Conservation (phyloP, 2,329 filamentous ascomycete species). For the Exophiala aquamarina region DNA sequence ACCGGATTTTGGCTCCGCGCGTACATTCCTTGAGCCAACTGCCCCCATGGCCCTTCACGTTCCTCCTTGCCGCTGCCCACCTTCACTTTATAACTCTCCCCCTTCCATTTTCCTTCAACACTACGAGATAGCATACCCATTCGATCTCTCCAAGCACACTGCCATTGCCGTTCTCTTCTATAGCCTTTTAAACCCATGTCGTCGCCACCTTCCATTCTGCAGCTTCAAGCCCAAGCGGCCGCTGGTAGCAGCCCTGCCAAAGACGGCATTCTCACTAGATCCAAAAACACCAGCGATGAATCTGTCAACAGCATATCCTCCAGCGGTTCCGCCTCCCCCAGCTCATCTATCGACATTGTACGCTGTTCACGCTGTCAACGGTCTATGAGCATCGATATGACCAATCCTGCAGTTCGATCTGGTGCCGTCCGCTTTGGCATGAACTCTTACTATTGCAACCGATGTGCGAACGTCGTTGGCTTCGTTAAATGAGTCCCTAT, state of each 20-base stretch:
- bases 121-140: too few species aligned
- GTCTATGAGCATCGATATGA: constrained; percentile 42
- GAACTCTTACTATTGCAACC: constrained; percentile 49
- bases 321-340: constrained; percentile 19
- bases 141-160: too few species aligned
- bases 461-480: constrained; percentile 28
- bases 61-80: not conserved
- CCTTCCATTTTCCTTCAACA: not conserved
- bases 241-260: constrained; percentile 14
- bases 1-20: too few species aligned
- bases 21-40: too few species aligned
- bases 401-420: constrained; percentile 31
- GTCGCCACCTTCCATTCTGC: constrained; percentile 24
- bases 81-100: not conserved
- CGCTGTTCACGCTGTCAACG: constrained; percentile 51
- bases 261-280: constrained; percentile 1
- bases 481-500: constrained; percentile 25
- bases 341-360: constrained; percentile 40
- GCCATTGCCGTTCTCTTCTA: too few species aligned
- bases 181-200: constrained; percentile 11
- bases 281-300: constrained; percentile 23
- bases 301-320: constrained; percentile 25
- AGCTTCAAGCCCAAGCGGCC: constrained; percentile 23
- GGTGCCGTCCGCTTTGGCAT: constrained; percentile 47
- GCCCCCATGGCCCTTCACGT: not conserved